Conservation (phyloP, 1,284 basidiomycete genomes). For the Dichomitus squalens region DNA sequence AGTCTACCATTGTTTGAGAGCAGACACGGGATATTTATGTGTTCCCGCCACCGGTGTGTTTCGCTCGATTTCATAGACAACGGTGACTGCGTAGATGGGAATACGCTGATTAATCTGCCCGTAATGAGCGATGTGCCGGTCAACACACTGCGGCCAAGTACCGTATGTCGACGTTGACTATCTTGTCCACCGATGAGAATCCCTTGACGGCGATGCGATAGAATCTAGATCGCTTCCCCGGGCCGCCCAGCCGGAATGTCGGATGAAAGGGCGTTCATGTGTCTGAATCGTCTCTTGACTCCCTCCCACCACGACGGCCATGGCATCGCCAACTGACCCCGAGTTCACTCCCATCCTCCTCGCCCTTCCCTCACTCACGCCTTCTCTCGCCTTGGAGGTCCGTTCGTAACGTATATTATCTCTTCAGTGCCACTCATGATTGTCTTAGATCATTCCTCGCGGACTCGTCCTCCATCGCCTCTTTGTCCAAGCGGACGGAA, state of each 20-base stretch:
- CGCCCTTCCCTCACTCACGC: conserved; percentile 55
- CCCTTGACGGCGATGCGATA: conserved; percentile 11
- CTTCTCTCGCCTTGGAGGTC: conserved; percentile 60
- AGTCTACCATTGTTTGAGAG: background rate
- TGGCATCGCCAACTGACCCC: conserved; percentile 33
- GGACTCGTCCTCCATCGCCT: conserved; percentile 70
- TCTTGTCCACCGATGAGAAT: too few relatives aligned
- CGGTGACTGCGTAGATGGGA: too few relatives aligned
- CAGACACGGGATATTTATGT: too few relatives aligned
- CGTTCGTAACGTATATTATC: conserved; percentile 5
- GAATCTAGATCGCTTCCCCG: background rate
- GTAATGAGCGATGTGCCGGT: too few relatives aligned
- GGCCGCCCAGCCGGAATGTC: too few relatives aligned
- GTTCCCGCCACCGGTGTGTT: too few relatives aligned
- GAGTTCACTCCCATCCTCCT: conserved; percentile 55
- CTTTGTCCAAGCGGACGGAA: conserved; percentile 63
- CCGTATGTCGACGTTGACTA: too few relatives aligned
- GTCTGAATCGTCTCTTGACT: background rate
- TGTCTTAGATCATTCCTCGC: conserved; percentile 57
- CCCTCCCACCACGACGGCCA: conserved; percentile 22
- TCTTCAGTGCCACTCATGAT: conserved; percentile 11
- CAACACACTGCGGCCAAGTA: too few relatives aligned
- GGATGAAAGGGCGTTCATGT: too few relatives aligned
- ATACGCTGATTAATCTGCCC: too few relatives aligned
- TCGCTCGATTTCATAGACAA: too few relatives aligned